A percentile compares a stretch with the other conserved stretches of the same genome.
Evolutionary conservation across 2,329 filamentous ascomycete genomes (phyloP).

Genomic region (Ceratocystis ficicola): DNA sequence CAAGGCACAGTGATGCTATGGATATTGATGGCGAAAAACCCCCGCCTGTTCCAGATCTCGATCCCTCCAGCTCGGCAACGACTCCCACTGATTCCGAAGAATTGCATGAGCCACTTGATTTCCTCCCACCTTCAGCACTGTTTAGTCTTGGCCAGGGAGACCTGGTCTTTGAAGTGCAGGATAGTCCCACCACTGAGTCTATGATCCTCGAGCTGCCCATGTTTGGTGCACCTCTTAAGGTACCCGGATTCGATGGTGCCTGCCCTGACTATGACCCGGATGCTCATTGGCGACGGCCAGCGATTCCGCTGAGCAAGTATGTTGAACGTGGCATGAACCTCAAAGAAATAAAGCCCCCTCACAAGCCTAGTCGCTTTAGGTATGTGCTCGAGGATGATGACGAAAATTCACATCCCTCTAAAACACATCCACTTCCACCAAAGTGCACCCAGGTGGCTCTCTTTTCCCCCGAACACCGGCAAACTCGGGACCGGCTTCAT

Average conservation of each 20-base stretch:
- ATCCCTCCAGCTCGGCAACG: slow-evolving; percentile 13
- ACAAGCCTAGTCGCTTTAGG: slow-evolving; percentile 70
- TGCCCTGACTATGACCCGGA: slow-evolving; percentile 53
- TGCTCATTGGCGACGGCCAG: slow-evolving; percentile 60
- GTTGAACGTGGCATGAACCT: slow-evolving; percentile 69
- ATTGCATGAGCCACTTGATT: slow-evolving; percentile 31
- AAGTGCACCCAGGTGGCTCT: slow-evolving; percentile 68
- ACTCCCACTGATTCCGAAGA: slow-evolving; percentile 30
- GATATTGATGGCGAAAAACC: slow-evolving; percentile 34
- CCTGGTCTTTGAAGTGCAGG: slow-evolving; percentile 64
- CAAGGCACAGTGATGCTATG: slow-evolving; percentile 25
- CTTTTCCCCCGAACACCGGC: slow-evolving; percentile 80
- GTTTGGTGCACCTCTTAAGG: slow-evolving; percentile 53
- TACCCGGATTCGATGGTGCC: slow-evolving; percentile 45
- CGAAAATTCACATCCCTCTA: slow-evolving; percentile 30
- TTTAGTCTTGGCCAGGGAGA: slow-evolving; percentile 75
- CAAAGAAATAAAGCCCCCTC: slow-evolving; percentile 49
- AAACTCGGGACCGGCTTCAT: slow-evolving; percentile 78
- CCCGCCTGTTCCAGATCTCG: slow-evolving; percentile 29
- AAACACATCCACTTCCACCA: slow-evolving; percentile 44
- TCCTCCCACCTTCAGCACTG: slow-evolving; percentile 60
- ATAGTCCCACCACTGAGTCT: slow-evolving; percentile 62
- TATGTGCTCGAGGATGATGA: slow-evolving; percentile 63
- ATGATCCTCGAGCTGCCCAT: slow-evolving; percentile 71
- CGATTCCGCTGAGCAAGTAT: slow-evolving; percentile 76